Percentiles rank a stretch among this genome's conserved stretches.
Conservation (phyloP, 2,329 filamentous ascomycete species). For the Huntiella moniliformis region DNA sequence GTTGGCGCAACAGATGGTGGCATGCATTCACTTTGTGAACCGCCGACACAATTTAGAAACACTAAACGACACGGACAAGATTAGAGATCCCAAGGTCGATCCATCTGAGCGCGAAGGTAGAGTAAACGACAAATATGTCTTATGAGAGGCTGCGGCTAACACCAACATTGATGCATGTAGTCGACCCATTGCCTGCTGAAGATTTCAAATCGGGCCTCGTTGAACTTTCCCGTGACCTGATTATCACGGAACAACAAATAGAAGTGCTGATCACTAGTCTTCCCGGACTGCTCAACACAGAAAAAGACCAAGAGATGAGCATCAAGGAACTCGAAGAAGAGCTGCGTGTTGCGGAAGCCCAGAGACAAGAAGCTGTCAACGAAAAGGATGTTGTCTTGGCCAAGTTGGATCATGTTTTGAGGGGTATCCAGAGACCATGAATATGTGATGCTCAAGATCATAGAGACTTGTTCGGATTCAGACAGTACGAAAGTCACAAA, state of each 20-base stretch:
- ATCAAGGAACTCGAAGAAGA: conserved; percentile 48
- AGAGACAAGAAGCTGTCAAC: conserved; percentile 42
- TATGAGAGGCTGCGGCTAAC: neutral
- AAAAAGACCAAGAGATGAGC: conserved; percentile 52
- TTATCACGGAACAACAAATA: conserved; percentile 68
- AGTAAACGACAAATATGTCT: neutral
- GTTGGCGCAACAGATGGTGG: conserved; percentile 51
- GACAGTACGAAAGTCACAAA: conserved; percentile 2
- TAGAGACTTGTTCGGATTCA: neutral
- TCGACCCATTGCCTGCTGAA: conserved; percentile 42
- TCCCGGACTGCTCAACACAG: conserved; percentile 61
- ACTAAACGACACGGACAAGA: conserved; percentile 37
- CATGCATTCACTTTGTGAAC: conserved; percentile 46
- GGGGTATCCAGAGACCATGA: conserved; percentile 39
- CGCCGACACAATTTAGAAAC: conserved; percentile 48
- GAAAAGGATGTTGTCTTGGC: conserved; percentile 43
- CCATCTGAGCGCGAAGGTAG: conserved; percentile 32
- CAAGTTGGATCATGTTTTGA: conserved; percentile 41
- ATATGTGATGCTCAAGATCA: no score
- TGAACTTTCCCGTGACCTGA: conserved; percentile 58
- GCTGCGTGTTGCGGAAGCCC: conserved; percentile 41
- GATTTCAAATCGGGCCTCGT: conserved; percentile 48
- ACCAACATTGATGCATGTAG: conserved; percentile 18
- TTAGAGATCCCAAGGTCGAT: conserved; percentile 38
- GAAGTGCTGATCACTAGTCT: conserved; percentile 57